Evolutionary conservation across 2,329 filamentous ascomycete genomes (phyloP), one percentile per base, ranked within the genome.

Genomic region (Claviceps digitariae): DNA sequence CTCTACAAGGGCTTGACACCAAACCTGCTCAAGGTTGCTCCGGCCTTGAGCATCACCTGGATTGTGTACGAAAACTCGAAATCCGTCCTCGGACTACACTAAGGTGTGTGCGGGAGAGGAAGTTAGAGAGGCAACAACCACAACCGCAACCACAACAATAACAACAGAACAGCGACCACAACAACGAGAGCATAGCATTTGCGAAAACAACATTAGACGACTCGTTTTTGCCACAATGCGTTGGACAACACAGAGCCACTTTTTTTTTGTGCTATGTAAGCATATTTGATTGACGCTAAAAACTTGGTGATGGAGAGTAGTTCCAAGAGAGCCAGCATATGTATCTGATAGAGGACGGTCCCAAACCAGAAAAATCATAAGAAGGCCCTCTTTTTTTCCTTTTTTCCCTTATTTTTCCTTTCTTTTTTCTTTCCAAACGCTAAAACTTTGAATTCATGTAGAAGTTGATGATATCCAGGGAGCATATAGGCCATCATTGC

Each of bases 1-100:
- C 74, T 98, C 54, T 98, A 95, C 76, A 95, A 94, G 69, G 93
- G 93, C 1, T 74, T 97, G 58, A 95, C 91, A 44, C 93, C 93
- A 5, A 98, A 97, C 66, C 74, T 98, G 41, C 76, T 98, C 61
- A 98, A 98, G 74, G 93, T 98, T 38, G 90, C 93, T 10, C 93
- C 93, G 2, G 90, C 93, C 31, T 84, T 98, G 52, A 95, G 90
- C 62, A 97, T 98, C 66, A 90, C 89, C 52, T 95, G 93, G 75
- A 82, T 95, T 63, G 86, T 93, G 56, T 95, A 95, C 65, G 90
- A 95, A 71, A 93, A 93, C 64, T 82, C 87, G 53, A 95, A 95
- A 74, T 80, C 77, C 61, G 66, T 86, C 36, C 74, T 95, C 59
- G 68, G 73, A 15, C 63, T 83, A 61, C 73, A 75, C 58, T 67